Evolutionary conservation across 2,329 filamentous ascomycete genomes (phyloP), one percentile per base, ranked within the genome.

Genomic region (Aspergillus pseudonomiae): DNA sequence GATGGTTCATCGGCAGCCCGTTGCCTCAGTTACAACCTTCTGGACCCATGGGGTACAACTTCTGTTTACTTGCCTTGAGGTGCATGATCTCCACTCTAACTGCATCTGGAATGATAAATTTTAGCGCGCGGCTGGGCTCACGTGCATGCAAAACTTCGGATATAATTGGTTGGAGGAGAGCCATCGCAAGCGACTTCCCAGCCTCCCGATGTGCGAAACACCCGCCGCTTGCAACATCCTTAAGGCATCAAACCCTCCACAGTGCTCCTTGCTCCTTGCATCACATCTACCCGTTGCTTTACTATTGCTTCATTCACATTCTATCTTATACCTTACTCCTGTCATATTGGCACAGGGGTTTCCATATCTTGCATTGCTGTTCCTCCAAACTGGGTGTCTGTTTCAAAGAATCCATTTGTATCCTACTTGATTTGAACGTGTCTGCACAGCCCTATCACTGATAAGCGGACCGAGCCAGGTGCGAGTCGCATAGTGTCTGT

Each of bases 71-170:
- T 63, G 48, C 58, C 32, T 16, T 1, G 9, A 10, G 21, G 48
- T n/a, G 48, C 28, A 55, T 46, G 65, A 66, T 65, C 60, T 59
- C n/a, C 21, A 30, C 39, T 10, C 65, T 70, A 71, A 50, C 68
- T 64, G 26, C 2, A 67, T 64, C 30, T 41, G 63, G 68, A 14
- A 50, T 54, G 48, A 39, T 24, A 21, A 21, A 57, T 43, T 63
- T 61, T 68, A 63, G 67, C 65, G 69, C 67, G 70, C 67, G 71
- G 70, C 67, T 69, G 69, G 70, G 56, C 64, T 73, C 67, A 72
- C 71, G 65, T 74, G 71, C 64, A 62, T 65, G 53, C 54, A 26
- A 55, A 65, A 54, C 64, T 60, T 57, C 56, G 68, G 64, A 30
- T 34, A 48, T 71, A 65, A 66, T 69, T 72, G 66, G 67, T 45